Conservation (phyloP, 371 early-diverging fungal species). For the Phascolomyces articulosus region DNA sequence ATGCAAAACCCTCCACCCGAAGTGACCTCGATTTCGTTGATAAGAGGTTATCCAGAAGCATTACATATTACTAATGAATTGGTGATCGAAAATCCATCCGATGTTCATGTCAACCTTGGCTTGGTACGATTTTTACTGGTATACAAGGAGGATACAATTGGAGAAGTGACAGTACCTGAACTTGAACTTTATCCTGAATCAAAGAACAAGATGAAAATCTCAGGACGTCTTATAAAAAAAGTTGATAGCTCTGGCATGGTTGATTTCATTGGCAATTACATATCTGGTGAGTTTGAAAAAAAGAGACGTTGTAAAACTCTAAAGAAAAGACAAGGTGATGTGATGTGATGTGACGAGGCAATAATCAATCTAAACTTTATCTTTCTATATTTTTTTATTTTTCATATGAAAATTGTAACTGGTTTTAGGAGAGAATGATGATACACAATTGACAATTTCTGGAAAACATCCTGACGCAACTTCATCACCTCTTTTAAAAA, state of each 20-base stretch:
- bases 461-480: constrained; percentile 43
- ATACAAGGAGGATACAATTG: constrained; percentile 32
- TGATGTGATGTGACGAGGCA: too few species aligned
- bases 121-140: constrained; percentile 27
- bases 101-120: constrained; percentile 42
- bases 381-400: too few species aligned
- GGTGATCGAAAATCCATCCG: constrained; percentile 42
- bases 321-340: too few species aligned
- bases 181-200: constrained; percentile 25
- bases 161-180: constrained; percentile 36
- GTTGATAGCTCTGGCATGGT: constrained; percentile 19
- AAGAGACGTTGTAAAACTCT: background rate
- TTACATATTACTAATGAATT: constrained; percentile 26
- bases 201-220: constrained; percentile 2
- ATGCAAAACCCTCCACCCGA: constrained; percentile 43
- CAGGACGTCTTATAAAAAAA: constrained; percentile 7
- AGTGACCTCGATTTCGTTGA: constrained; percentile 31
- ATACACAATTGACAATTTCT: constrained; percentile 31
- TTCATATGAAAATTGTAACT: background rate
- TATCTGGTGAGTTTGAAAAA: constrained; percentile 27
- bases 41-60: constrained; percentile 33
- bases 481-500: constrained; percentile 20
- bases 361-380: too few species aligned
- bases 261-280: constrained; percentile 41
- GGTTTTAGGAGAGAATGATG: constrained; percentile 8